Evolutionary conservation across 306 rosid species (phyloP).

Genomic region (Vachellia collinsii): DNA sequence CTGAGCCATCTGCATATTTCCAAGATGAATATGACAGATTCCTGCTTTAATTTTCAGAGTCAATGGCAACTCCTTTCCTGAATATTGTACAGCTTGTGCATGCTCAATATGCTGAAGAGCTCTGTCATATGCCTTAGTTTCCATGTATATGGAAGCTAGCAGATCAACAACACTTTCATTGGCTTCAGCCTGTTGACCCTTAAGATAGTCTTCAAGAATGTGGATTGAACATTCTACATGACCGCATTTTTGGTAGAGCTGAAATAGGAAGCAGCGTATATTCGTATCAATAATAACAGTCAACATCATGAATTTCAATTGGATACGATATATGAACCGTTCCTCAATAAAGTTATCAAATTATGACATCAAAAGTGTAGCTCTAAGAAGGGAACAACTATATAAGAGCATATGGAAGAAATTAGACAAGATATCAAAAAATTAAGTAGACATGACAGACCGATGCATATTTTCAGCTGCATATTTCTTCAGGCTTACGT

Average conservation of each 20-base stretch:
- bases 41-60: constrained; percentile 71
- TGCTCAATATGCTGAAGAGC: constrained; percentile 72
- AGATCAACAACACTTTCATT: constrained; percentile 72
- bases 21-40: constrained; percentile 74
- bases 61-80: constrained; percentile 57
- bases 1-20: constrained; percentile 74
- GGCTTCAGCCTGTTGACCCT: constrained; percentile 52
- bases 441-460: background rate
- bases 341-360: constrained; percentile 10
- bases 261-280: constrained; percentile 28
- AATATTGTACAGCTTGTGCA: constrained; percentile 44
- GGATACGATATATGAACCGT: constrained; percentile 9
- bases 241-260: constrained; percentile 80
- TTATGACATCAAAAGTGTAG: constrained; percentile 14
- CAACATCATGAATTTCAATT: constrained; percentile 15
- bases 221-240: constrained; percentile 64
- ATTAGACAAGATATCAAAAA: background rate
- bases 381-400: constrained; percentile 10
- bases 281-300: constrained; percentile 32
- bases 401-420: background rate
- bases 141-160: constrained; percentile 67
- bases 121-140: constrained; percentile 60
- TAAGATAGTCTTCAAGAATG: constrained; percentile 81
- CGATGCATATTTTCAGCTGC: background rate
- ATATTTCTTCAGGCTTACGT: background rate